phyloP scores from a whole-genome alignment of 306 rosid species.

The Fagus sylvatica region DNA sequence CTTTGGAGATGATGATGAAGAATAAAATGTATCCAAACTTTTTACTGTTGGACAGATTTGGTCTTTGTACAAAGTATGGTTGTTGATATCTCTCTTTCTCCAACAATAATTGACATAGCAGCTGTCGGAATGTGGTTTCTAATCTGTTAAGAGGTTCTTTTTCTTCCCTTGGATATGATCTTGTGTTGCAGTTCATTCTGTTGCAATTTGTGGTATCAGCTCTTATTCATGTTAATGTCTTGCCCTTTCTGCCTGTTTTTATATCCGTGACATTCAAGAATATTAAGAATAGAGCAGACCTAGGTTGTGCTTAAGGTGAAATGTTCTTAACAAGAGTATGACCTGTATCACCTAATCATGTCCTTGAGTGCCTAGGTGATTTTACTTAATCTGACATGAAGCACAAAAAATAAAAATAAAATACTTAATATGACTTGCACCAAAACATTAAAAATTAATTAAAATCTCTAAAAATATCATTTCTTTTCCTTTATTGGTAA shows the following conservation, averaged over 20 bases:
- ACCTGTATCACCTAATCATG: no score
- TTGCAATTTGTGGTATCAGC: background rate
- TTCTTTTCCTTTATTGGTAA: no score
- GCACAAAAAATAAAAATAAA: no score
- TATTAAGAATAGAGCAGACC: no score
- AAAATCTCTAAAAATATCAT: no score
- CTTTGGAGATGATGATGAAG: slow-evolving; percentile 28
- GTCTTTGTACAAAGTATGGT: slow-evolving; percentile 8
- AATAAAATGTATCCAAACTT: slow-evolving; percentile 38
- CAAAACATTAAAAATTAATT: no score
- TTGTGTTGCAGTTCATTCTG: background rate
- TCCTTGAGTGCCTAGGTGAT: no score
- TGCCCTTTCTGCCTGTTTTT: background rate
- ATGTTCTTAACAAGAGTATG: no score
- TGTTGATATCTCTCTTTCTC: background rate
- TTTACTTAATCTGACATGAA: no score
- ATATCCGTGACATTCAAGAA: no score
- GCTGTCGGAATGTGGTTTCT: background rate
- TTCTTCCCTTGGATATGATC: background rate
- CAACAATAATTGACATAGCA: background rate
- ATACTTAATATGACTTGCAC: no score
- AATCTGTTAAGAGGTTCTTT: background rate
- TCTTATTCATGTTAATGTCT: background rate
- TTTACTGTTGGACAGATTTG: background rate
- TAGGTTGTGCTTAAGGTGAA: no score